Evolutionary conservation across 495 filamentous ascomycete genomes (phyloP), one percentile per base, ranked within the genome.

Genomic region (Pyronema domesticum): DNA sequence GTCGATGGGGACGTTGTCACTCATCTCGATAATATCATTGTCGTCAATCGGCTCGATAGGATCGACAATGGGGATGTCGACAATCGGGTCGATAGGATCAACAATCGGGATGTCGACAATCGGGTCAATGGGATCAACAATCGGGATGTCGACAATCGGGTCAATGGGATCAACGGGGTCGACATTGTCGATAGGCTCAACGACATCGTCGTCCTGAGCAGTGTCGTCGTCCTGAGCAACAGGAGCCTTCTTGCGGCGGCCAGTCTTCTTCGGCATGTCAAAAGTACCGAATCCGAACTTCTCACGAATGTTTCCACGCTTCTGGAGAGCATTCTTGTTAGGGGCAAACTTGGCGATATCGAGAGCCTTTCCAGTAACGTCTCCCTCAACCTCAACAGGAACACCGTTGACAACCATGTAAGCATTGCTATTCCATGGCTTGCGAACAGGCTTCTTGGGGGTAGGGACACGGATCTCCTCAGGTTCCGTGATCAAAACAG

Each of bases 251-350:
- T 50, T 50, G 18, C 47, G 47, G 13, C 47, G 47, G 10, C 47
- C 47, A 17, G 13, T 13, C 8, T 35, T 37, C 9, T 33, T 30
- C 7, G 50, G 50, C 15, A 54, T 17, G 19, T 54, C 52, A n/a
- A 54, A 54, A 39, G 46, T 54, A 10, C 52, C 52, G 10, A 54
- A 30, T 6, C 52, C 52, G 15, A 54, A 19, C 42, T 54, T 54
- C 17, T 46, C 37, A 7, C 23, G n/a, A 42, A 54, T 36, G 30
- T 46, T 42, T 13, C 47, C 47, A 46, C 52, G 52, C 30, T 54
- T 54, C 10, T 46, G 40, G 39, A 54, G 52, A n/a, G 52, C 6
- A 19, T 6, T 43, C 15, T 34, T 30, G 40, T 10, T 13, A 7
- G 39, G 8, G 14, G 52, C 15, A 30, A 46, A 34, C 18, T 46